These are phyloP conservation scores for Venturia pyrina DNA, from an alignment of 2,329 filamentous ascomycete genomes.

Conservation along the genomic window DNA sequence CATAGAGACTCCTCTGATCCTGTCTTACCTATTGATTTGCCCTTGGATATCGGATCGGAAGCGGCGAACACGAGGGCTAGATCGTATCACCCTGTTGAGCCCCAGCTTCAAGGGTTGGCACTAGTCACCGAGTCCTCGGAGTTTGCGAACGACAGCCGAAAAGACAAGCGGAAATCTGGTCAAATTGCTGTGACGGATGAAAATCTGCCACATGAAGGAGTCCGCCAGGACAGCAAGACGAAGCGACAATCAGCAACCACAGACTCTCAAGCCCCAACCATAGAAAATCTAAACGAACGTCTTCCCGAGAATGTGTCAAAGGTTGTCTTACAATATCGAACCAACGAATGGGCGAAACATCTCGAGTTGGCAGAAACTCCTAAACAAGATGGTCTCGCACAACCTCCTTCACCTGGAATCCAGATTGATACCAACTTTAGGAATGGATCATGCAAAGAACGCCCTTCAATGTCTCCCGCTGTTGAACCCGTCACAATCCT, in stretches of 20 bases:
- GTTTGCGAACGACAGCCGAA: neutral
- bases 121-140: neutral
- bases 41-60: neutral
- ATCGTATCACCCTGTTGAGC: neutral
- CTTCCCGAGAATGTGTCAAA: slow-evolving; percentile 65
- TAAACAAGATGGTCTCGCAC: slow-evolving; percentile 49
- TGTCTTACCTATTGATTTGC: neutral
- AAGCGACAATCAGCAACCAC: neutral
- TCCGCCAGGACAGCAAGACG: neutral
- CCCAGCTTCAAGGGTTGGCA: too few species aligned
- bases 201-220: neutral
- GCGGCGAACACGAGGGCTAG: neutral
- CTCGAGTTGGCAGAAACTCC: slow-evolving; percentile 67
- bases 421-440: slow-evolving; percentile 26
- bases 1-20: slow-evolving; percentile 8
- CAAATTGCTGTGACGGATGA: neutral
- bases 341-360: slow-evolving; percentile 95
- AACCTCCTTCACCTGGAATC: slow-evolving; percentile 34
- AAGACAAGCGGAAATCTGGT: neutral
- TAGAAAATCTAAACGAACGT: slow-evolving; percentile 29
- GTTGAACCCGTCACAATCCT: neutral
- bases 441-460: slow-evolving; percentile 36
- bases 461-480: neutral
- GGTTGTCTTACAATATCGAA: slow-evolving; percentile 73
- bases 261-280: neutral